These are phyloP conservation scores for Trichoderma pleuroti DNA, from an alignment of 2,329 filamentous ascomycete genomes.

Conservation along the genomic window DNA sequence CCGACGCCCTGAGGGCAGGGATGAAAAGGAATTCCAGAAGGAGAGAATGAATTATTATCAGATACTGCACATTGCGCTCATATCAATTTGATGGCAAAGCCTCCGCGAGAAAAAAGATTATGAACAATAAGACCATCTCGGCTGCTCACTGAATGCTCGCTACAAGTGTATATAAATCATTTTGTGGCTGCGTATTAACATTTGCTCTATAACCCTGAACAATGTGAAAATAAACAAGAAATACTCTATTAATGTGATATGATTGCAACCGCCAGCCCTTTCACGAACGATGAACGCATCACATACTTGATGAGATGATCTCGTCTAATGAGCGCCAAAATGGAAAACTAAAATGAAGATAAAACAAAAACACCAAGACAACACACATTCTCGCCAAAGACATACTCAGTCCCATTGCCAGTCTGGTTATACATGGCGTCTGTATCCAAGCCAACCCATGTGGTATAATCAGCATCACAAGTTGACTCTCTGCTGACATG, in stretches of 20 bases:
- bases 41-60: no score
- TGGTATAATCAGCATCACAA: background rate
- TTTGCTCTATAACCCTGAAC: background rate
- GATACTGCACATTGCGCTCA: no score
- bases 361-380: background rate
- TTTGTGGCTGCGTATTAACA: background rate
- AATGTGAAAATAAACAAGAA: background rate
- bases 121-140: no score
- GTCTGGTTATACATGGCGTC: background rate
- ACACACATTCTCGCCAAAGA: background rate
- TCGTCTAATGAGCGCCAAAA: background rate
- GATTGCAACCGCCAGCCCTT: accelerated
- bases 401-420: background rate
- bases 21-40: no score
- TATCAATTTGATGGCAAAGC: no score
- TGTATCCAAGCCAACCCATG: background rate
- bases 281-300: background rate
- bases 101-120: no score
- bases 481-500: background rate
- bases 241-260: background rate
- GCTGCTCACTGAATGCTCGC: no score
- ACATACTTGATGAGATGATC: background rate
- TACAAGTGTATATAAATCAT: background rate
- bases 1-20: no score
- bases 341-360: background rate